Conservation (phyloP, 1,284 basidiomycete species). For the Pterulicium gracile region DNA sequence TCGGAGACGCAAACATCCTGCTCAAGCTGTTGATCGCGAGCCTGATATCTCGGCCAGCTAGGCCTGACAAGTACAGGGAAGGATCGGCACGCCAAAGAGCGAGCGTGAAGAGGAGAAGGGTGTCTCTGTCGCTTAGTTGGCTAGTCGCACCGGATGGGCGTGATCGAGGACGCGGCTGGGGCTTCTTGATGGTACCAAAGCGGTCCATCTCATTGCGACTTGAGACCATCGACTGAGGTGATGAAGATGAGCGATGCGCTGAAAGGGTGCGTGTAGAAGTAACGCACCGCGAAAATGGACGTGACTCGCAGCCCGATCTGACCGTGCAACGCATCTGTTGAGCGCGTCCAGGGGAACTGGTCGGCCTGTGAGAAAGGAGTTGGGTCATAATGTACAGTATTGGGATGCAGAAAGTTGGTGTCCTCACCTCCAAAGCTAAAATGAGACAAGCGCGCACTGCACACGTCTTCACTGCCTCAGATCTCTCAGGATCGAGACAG, state of each 20-base stretch:
- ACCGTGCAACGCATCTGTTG: constrained; percentile 34
- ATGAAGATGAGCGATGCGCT: constrained; percentile 11
- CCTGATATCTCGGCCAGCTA: constrained; percentile 25
- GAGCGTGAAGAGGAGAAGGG: constrained; percentile 42
- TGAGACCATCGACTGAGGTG: constrained; percentile 32
- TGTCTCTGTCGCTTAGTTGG: neutral
- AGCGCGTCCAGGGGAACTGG: constrained; percentile 47
- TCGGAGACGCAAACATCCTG: constrained; percentile 46
- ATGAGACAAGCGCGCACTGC: constrained; percentile 62
- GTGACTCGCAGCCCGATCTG: constrained; percentile 38
- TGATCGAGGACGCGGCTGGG: constrained; percentile 34
- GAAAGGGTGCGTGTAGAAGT: constrained; percentile 6
- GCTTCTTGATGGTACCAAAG: constrained; percentile 41
- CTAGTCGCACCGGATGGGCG: constrained; percentile 15
- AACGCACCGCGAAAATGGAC: constrained; percentile 41
- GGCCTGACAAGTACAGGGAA: constrained; percentile 34
- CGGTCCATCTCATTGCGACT: constrained; percentile 47
- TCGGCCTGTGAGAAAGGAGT: constrained; percentile 26
- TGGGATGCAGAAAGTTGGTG: constrained; percentile 12
- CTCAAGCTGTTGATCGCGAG: constrained; percentile 35
- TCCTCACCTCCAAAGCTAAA: constrained; percentile 29
- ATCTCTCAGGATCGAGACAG: constrained; percentile 65
- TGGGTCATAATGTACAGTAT: constrained; percentile 6
- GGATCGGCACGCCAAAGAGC: constrained; percentile 55
- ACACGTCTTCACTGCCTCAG: constrained; percentile 72